Evolutionary conservation across 2,329 filamentous ascomycete genomes (phyloP).

Genomic region (Zymoseptoria brevis): DNA sequence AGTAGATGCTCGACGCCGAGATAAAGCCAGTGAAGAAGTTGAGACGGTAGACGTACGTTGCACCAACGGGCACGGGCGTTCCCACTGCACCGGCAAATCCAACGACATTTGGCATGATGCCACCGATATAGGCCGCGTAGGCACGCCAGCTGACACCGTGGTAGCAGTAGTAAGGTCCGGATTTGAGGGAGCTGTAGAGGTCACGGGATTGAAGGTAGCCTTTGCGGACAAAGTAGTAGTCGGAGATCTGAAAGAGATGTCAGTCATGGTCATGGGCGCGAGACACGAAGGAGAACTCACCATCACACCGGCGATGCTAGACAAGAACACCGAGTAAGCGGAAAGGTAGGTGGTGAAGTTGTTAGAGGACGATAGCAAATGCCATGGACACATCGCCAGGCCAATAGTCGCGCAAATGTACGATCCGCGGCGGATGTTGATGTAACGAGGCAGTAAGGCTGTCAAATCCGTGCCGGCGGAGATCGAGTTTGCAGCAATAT

Average conservation of each 20-base stretch:
- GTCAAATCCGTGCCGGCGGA: constrained; percentile 49
- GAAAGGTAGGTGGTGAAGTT: constrained; percentile 88
- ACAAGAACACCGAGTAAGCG: constrained; percentile 89
- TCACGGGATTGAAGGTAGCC: constrained; percentile 73
- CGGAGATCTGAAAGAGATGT: constrained; percentile 56
- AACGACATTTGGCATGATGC: constrained; percentile 84
- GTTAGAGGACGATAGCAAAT: constrained; percentile 65
- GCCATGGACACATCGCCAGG: constrained; percentile 80
- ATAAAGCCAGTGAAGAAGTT: constrained; percentile 86
- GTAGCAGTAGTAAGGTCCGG: constrained; percentile 64
- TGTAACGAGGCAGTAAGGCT: constrained; percentile 44
- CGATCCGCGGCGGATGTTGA: constrained; percentile 72
- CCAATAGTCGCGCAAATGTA: constrained; percentile 77
- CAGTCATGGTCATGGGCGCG: constrained; percentile 71
- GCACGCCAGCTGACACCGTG: constrained; percentile 74
- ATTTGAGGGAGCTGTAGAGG: constrained; percentile 64
- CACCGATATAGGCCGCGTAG: constrained; percentile 72
- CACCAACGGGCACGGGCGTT: constrained; percentile 60
- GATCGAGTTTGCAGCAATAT: constrained; percentile 46
- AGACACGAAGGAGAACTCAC: constrained; percentile 75
- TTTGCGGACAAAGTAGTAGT: constrained; percentile 67
- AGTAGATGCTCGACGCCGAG: constrained; percentile 61
- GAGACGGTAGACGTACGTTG: constrained; percentile 78
- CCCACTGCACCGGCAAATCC: constrained; percentile 82
- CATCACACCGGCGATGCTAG: constrained; percentile 87